phyloP scores from a whole-genome alignment of 1,284 basidiomycete genomes.

The Cutaneotrichosporon sp. region DNA sequence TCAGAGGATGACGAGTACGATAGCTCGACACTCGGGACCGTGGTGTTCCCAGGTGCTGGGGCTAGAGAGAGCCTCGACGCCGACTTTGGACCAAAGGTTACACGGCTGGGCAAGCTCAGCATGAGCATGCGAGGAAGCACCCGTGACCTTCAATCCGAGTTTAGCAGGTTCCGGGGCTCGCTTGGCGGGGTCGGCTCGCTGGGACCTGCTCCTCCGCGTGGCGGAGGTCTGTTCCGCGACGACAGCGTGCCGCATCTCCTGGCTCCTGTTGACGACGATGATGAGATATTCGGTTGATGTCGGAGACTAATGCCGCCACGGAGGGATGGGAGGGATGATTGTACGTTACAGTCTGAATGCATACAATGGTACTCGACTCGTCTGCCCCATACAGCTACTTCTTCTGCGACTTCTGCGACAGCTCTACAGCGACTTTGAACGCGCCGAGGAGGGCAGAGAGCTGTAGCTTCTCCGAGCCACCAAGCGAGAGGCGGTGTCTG shows the following conservation, averaged over 20 bases:
- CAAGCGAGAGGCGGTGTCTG: slow-evolving; percentile 86
- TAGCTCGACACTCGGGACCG: too few species aligned
- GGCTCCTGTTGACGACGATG: slow-evolving; percentile 16
- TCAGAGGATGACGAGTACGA: not conserved
- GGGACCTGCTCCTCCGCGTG: slow-evolving; percentile 4
- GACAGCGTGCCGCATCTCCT: slow-evolving; percentile 9
- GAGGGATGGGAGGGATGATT: not conserved
- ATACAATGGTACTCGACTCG: too few species aligned
- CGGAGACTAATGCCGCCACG: not conserved
- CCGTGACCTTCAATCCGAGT: slow-evolving; percentile 13
- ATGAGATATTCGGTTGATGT: slow-evolving; percentile 11
- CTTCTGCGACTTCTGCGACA: slow-evolving; percentile 48
- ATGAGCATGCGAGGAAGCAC: slow-evolving; percentile 7
- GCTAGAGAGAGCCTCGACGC: slow-evolving; percentile 1
- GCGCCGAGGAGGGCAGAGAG: slow-evolving; percentile 84
- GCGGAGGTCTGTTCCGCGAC: slow-evolving; percentile 7
- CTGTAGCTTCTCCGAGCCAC: slow-evolving; percentile 91
- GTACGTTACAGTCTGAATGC: slow-evolving; percentile 16
- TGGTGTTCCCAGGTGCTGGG: too few species aligned
- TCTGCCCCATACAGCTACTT: slow-evolving; percentile 7
- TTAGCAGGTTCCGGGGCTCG: slow-evolving; percentile 8
- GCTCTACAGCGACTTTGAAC: slow-evolving; percentile 88
- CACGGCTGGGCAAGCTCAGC: slow-evolving; percentile 2
- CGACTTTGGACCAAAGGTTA: slow-evolving; percentile 16
- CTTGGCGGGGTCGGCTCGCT: slow-evolving; percentile 7